Conservation (phyloP, 306 rosid species). For the Vicia faba region DNA sequence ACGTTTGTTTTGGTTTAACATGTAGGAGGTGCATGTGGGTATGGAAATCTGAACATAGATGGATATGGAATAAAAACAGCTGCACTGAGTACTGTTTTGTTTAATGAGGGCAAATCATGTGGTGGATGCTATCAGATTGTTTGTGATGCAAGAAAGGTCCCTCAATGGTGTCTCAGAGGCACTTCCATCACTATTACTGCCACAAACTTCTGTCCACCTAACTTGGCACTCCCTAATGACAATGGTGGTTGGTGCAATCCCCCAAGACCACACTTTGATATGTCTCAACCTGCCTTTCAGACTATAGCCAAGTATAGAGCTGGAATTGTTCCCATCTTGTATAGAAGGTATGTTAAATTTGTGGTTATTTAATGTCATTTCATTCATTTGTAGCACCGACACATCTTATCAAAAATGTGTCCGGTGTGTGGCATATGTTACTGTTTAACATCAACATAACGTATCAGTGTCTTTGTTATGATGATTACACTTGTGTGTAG, state of each 20-base stretch:
- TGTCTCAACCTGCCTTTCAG: slow-evolving; percentile 67
- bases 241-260: slow-evolving; percentile 77
- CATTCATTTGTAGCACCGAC: too few relatives aligned
- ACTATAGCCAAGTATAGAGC: slow-evolving; percentile 58
- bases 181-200: slow-evolving; percentile 64
- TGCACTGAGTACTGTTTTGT: slow-evolving; percentile 66
- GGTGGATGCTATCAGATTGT: slow-evolving; percentile 71
- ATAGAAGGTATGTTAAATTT: slow-evolving; percentile 53
- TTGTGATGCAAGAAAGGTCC: slow-evolving; percentile 51
- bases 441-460: too few relatives aligned
- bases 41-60: slow-evolving; percentile 59
- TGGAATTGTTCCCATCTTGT: slow-evolving; percentile 56
- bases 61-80: slow-evolving; percentile 69
- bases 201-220: slow-evolving; percentile 78
- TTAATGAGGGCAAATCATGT: slow-evolving; percentile 61
- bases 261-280: slow-evolving; percentile 66
- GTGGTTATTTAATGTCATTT: too few relatives aligned
- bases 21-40: slow-evolving; percentile 77
- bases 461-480: too few relatives aligned
- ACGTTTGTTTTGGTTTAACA: neutral
- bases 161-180: slow-evolving; percentile 64
- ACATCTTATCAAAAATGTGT: too few relatives aligned
- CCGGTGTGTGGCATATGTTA: too few relatives aligned
- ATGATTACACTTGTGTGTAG: accelerated
- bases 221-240: slow-evolving; percentile 51